Conservation (phyloP, 2,329 filamentous ascomycete genomes). For the Moelleriella libera region DNA sequence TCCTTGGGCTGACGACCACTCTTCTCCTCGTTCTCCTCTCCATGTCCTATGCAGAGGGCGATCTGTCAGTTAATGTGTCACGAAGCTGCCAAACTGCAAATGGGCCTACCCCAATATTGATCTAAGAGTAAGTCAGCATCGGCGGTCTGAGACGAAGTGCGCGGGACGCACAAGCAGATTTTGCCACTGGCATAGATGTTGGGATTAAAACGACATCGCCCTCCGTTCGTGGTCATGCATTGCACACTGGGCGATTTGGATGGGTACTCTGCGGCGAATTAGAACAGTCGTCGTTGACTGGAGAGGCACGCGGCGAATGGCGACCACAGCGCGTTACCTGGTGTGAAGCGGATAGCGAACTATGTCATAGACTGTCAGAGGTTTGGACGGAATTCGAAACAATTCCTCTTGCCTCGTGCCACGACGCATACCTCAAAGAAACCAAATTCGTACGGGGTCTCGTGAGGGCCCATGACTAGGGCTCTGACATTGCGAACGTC, state of each 20-base stretch:
- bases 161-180: constrained; percentile 65
- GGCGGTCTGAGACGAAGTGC: neutral
- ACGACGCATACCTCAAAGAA: constrained; percentile 67
- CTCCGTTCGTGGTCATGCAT: constrained; percentile 76
- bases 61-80: constrained; percentile 1
- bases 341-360: constrained; percentile 66
- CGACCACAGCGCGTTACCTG: constrained; percentile 31
- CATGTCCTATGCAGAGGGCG: constrained; percentile 54
- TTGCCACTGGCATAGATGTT: constrained; percentile 90
- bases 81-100: neutral
- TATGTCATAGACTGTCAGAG: constrained; percentile 16
- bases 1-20: constrained; percentile 94
- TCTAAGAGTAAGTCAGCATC: constrained; percentile 23
- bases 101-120: constrained; percentile 66
- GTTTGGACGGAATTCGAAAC: neutral
- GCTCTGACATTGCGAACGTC: constrained; percentile 83
- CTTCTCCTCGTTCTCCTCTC: constrained; percentile 77
- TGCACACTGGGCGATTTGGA: constrained; percentile 46
- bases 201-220: constrained; percentile 82
- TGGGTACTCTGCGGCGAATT: constrained; percentile 57
- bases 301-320: too few species aligned
- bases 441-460: constrained; percentile 92
- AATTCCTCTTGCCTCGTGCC: neutral
- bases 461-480: constrained; percentile 81
- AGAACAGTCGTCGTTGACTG: neutral